Evolutionary conservation across 2,329 filamentous ascomycete species (phyloP), one percentile per base, ranked within the genome.

Genomic region (Pyrenophora tritici-repentis): DNA sequence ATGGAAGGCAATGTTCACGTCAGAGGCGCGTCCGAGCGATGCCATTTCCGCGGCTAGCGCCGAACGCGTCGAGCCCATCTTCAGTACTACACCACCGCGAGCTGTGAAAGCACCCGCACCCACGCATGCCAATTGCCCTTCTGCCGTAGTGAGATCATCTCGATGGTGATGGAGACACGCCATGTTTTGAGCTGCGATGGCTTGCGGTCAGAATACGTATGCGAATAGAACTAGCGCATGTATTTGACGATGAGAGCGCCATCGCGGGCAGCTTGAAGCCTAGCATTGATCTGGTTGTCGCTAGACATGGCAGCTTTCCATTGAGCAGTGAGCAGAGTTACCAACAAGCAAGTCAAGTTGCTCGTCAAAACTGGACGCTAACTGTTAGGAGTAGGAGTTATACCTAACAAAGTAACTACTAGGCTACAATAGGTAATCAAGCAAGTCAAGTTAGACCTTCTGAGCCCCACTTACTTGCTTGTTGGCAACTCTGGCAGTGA

Each of bases 91-190:
- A n/a, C n/a, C n/a, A 47, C 51, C 55, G 51, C 47, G 55, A 59
- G 49, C 55, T 39, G 56, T 65, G 51, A 58, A 62, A 62, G 63
- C 54, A 63, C 56, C 62, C 56, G 62, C 49, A 47, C 44, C 39
- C 56, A 56, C 64, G 45, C 46, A 44, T 32, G 46, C 50, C 58
- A 64, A 63, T 64, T 68, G 59, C 56, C 50, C 29, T 51, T 53
- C 42, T 48, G n/a, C n/a, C n/a, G n/a, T n/a, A n/a, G n/a, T 43
- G 45, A 45, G 26, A 49, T 49, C 10, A 20, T 26, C 24, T 56
- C 47, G 8, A 39, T 53, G 3, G 51, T 54, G 5, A 55, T 14
- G 16, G 46, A 58, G 49, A 56, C 40, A 50, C 58, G 46, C n/a
- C 42, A 56, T 35, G 50, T 59, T 17, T 61, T 43, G 38, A 61